Conservation (phyloP, 352 stramenopile species). For the Globisporangium carolinianum region DNA sequence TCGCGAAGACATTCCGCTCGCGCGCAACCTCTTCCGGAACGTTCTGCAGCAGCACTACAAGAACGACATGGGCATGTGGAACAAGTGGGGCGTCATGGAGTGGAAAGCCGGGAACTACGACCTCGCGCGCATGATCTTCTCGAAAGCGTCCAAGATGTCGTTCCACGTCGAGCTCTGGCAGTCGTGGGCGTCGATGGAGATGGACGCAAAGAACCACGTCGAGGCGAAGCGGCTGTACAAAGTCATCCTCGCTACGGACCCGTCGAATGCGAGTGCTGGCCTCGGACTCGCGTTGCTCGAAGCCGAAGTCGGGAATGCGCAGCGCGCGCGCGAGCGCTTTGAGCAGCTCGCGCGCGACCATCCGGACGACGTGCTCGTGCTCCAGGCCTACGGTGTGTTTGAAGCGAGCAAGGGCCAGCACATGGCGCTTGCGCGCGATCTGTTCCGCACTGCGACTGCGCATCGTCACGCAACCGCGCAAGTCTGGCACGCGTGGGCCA, state of each 20-base stretch:
- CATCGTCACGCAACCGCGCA: conserved; percentile 54
- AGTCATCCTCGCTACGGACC: conserved; percentile 75
- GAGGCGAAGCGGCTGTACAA: conserved; percentile 79
- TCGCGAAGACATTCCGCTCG: conserved; percentile 62
- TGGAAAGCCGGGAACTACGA: conserved; percentile 81
- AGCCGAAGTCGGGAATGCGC: conserved; percentile 40
- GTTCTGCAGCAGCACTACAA: conserved; percentile 73
- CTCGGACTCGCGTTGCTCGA: conserved; percentile 70
- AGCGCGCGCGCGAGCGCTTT: conserved; percentile 56
- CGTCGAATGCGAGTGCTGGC: conserved; percentile 56
- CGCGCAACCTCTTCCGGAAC: conserved; percentile 71
- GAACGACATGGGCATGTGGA: conserved; percentile 88
- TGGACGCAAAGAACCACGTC: conserved; percentile 61
- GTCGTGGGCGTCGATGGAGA: conserved; percentile 83
- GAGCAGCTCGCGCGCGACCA: conserved; percentile 42
- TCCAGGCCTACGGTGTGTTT: conserved; percentile 73
- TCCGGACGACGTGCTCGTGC: conserved; percentile 57
- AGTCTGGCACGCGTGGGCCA: conserved; percentile 84
- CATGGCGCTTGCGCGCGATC: conserved; percentile 47
- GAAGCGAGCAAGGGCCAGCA: conserved; percentile 63
- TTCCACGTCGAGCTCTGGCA: conserved; percentile 75
- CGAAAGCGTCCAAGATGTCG: conserved; percentile 63
- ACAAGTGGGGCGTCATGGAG: conserved; percentile 88
- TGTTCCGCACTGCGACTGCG: conserved; percentile 50
- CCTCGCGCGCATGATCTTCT: conserved; percentile 82